Evolutionary conservation across 768 basidiomycete genomes (phyloP).

Genomic region (Candolleomyces eurysporus): DNA sequence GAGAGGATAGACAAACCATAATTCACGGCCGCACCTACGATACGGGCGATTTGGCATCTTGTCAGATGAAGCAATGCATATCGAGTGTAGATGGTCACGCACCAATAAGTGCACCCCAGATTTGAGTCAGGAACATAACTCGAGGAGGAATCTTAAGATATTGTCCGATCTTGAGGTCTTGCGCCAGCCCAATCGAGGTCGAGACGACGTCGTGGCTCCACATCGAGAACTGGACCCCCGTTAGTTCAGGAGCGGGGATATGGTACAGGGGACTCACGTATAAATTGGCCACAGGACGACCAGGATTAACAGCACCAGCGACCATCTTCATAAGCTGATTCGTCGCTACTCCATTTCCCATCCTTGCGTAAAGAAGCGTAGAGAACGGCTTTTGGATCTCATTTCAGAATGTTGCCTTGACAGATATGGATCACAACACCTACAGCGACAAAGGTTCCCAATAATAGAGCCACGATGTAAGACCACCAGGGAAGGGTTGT

Average conservation of each 20-base stretch:
- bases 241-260: not conserved
- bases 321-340: conserved; percentile 59
- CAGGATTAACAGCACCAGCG: conserved; percentile 57
- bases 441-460: conserved; percentile 45
- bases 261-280: conserved; percentile 41
- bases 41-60: not conserved
- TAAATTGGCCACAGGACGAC: conserved; percentile 66
- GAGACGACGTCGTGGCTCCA: conserved; percentile 64
- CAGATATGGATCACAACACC: not conserved
- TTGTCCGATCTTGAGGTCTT: conserved; percentile 73
- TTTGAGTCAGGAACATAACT: conserved; percentile 62
- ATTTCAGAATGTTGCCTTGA: too few species aligned
- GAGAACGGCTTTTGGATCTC: conserved; percentile 3
- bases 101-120: conserved; percentile 65
- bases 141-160: conserved; percentile 70
- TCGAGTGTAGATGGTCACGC: not conserved
- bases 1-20: conserved; percentile 28
- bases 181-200: conserved; percentile 51
- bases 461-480: conserved; percentile 53
- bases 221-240: conserved; percentile 54
- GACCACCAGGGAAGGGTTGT: conserved; percentile 65
- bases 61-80: too few species aligned
- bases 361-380: conserved; percentile 1
- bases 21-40: conserved; percentile 33
- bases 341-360: conserved; percentile 8